Percentiles rank a stretch among this genome's conserved stretches.
phyloP scores from a whole-genome alignment of 1,139 yeast species.

The Keqinozyma sinolaborantium region DNA sequence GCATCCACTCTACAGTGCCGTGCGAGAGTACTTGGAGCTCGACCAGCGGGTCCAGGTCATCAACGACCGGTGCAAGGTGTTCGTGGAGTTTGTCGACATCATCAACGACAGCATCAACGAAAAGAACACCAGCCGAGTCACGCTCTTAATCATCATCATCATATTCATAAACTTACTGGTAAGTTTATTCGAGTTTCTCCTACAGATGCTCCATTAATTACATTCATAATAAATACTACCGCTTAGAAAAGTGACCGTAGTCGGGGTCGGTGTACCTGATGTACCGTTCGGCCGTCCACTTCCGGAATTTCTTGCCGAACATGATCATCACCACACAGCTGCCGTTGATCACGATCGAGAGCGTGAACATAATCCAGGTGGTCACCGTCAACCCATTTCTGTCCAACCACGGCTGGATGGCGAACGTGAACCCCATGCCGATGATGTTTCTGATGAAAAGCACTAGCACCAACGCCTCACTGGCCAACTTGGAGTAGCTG shows the following conservation, averaged over 20 bases:
- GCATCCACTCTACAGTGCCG: conserved; percentile 86
- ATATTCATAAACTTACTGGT: conserved; percentile 78
- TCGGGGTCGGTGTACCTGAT: conserved; percentile 15
- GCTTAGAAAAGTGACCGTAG: conserved; percentile 12
- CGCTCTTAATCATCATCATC: conserved; percentile 85
- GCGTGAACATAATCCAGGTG: conserved; percentile 47
- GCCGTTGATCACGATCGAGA: conserved; percentile 23
- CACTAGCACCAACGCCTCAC: conserved; percentile 53
- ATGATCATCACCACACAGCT: neutral
- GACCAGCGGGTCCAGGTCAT: conserved; percentile 92
- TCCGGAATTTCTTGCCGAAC: conserved; percentile 20
- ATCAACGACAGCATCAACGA: conserved; percentile 94
- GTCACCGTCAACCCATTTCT: conserved; percentile 30
- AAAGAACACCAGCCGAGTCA: conserved; percentile 82
- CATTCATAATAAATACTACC: no score
- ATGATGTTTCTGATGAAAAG: conserved; percentile 44
- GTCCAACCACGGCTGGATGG: conserved; percentile 45
- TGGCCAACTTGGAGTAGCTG: conserved; percentile 52
- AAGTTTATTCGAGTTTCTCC: conserved; percentile 41
- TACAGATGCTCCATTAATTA: conserved; percentile 35
- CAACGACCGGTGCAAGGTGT: conserved; percentile 91
- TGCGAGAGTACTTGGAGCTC: conserved; percentile 88
- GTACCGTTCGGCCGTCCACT: conserved; percentile 23
- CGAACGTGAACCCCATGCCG: conserved; percentile 46
- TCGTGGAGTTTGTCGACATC: conserved; percentile 87